phyloP scores from a whole-genome alignment of 78 protist genomes.

The Dictyostelium intermedium region DNA sequence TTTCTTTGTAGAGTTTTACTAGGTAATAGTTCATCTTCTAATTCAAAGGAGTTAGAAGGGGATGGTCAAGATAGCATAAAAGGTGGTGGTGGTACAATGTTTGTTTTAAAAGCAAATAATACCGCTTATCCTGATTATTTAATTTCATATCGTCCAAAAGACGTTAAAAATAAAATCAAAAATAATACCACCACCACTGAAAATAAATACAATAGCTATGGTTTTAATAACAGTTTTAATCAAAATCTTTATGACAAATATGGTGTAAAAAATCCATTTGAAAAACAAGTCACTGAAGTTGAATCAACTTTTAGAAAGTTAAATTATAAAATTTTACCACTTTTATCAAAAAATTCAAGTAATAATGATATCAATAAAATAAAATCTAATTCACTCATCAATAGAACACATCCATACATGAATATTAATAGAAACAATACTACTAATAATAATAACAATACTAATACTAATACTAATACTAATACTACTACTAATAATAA shows the following conservation, averaged over 20 bases:
- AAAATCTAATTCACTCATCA: too few relatives aligned
- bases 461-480: background rate
- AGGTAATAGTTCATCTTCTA: background rate
- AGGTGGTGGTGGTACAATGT: background rate
- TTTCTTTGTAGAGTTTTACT: constrained; percentile 12
- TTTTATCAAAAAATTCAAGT: background rate
- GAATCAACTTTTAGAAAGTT: background rate
- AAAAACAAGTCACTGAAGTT: background rate
- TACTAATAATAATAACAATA: too few relatives aligned
- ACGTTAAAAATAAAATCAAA: background rate
- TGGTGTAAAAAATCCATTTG: background rate
- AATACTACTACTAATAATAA: background rate
- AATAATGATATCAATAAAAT: too few relatives aligned
- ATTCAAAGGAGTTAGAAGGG: background rate
- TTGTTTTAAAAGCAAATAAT: background rate
- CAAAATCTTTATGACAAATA: background rate
- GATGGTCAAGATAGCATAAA: background rate
- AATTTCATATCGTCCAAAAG: background rate
- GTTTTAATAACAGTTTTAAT: background rate
- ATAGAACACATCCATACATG: too few relatives aligned
- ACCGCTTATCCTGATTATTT: constrained; percentile 27
- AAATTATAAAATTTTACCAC: background rate
- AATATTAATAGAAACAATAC: too few relatives aligned
- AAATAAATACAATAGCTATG: background rate
- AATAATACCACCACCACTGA: background rate